Evolutionary conservation across 2,329 filamentous ascomycete species (phyloP), one percentile per base, ranked within the genome.

Genomic region (Ceratocystis eucalypticola): DNA sequence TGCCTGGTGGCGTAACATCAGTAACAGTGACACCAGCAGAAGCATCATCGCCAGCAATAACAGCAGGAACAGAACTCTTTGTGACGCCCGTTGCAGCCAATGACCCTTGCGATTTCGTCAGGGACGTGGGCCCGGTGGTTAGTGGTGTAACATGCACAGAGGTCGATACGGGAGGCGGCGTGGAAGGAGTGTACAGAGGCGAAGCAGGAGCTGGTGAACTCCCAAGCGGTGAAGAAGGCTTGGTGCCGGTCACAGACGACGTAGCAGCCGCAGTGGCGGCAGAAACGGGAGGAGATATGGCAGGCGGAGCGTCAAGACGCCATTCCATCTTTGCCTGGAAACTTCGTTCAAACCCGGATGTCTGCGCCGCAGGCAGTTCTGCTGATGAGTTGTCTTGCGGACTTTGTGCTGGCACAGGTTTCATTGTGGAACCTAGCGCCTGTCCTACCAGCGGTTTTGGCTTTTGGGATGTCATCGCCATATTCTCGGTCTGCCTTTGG

Each of bases 291-390:
- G 37, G 10, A 41, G 37, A 41, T 41, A 41, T 41, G 37, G 37
- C 33, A 10, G 53, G 22, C 15, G 50, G 15, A 20, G 61, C 75
- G 71, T 78, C 80, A 68, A 75, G 74, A 69, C 73, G 76, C 76
- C 76, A 81, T 69, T 80, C 78, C 72, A 84, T 73, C 72, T 83
- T 84, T 2, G 81, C 80, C 70, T 78, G 76, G 70, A 82, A 79
- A 69, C 80, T 83, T 53, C 81, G 75, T 69, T 78, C 77, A 64
- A 68, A 71, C 64, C 71, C 72, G 41, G 61, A 67, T 15, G 50
- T 41, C 45, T 64, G 33, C 22, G 59, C 17, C 12, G 25, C 22
- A 30, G 59, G 44, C 17, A 10, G n/a, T 3, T 10, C n/a, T 20
- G 25, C 46, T 6, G 41, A n/a, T 20, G 48, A 15, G 41, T 48